Conservation (phyloP, 1,284 basidiomycete species). For the Tylopilus sp. region DNA sequence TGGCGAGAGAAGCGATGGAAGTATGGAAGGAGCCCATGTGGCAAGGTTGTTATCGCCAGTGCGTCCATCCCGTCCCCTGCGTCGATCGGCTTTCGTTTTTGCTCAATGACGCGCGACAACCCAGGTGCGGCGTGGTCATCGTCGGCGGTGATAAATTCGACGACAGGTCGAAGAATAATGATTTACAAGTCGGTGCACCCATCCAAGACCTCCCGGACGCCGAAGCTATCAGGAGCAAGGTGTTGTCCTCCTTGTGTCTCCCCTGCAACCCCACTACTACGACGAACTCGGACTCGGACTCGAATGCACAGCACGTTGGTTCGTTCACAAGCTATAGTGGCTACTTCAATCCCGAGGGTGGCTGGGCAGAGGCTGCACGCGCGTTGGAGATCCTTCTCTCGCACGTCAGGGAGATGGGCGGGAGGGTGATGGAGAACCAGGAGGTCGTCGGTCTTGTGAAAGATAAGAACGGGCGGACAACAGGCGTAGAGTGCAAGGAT, state of each 20-base stretch:
- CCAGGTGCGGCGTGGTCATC: slow-evolving; percentile 28
- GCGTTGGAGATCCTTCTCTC: slow-evolving; percentile 59
- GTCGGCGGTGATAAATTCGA: slow-evolving; percentile 14
- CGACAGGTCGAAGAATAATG: slow-evolving; percentile 54
- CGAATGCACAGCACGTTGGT: slow-evolving; percentile 14
- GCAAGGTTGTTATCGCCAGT: slow-evolving; percentile 81
- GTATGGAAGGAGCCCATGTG: slow-evolving; percentile 68
- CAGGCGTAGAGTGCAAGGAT: slow-evolving; percentile 62
- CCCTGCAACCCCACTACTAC: too few relatives aligned
- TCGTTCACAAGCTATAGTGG: slow-evolving; percentile 40
- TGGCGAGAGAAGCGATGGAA: slow-evolving; percentile 71
- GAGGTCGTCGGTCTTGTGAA: slow-evolving; percentile 50
- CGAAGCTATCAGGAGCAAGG: slow-evolving; percentile 24
- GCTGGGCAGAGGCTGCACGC: slow-evolving; percentile 81
- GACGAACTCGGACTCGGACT: slow-evolving; percentile 10
- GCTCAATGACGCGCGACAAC: not conserved
- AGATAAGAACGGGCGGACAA: slow-evolving; percentile 39
- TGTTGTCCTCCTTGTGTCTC: slow-evolving; percentile 27
- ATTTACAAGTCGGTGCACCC: slow-evolving; percentile 49
- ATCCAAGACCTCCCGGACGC: slow-evolving; percentile 40
- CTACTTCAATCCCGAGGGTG: slow-evolving; percentile 75
- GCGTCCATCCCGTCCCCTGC: too few relatives aligned
- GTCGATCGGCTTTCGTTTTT: not conserved
- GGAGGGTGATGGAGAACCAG: slow-evolving; percentile 56
- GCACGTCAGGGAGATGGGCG: slow-evolving; percentile 59